phyloP scores from a whole-genome alignment of 2,329 filamentous ascomycete species.

The Arthrocladium fulminans region DNA sequence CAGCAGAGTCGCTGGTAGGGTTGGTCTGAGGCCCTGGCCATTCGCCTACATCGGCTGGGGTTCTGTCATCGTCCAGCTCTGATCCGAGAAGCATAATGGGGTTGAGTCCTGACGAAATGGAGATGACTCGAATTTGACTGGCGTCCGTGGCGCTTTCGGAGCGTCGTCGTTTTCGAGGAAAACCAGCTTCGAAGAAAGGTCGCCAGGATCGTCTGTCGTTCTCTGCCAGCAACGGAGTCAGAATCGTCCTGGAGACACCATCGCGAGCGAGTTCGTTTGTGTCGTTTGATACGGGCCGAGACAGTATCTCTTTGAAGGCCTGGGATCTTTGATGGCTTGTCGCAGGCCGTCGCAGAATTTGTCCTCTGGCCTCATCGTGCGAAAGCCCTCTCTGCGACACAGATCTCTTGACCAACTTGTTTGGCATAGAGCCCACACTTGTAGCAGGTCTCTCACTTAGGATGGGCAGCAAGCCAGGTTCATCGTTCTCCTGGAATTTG shows the following conservation, averaged over 20 bases:
- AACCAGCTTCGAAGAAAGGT: slow-evolving; percentile 31
- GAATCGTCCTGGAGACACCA: neutral
- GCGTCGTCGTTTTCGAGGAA: slow-evolving; percentile 34
- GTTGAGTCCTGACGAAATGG: neutral
- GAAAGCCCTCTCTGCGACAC: slow-evolving; percentile 44
- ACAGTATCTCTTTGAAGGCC: slow-evolving; percentile 29
- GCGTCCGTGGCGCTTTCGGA: slow-evolving; percentile 21
- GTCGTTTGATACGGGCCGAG: slow-evolving; percentile 33
- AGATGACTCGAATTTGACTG: slow-evolving; percentile 5
- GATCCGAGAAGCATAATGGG: slow-evolving; percentile 15
- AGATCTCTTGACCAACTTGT: slow-evolving; percentile 56
- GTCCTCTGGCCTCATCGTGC: slow-evolving; percentile 36
- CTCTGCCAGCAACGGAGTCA: neutral
- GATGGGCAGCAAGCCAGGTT: neutral
- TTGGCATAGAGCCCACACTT: slow-evolving; percentile 33
- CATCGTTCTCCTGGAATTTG: slow-evolving; percentile 1
- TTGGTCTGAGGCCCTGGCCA: neutral
- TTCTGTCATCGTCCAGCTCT: slow-evolving; percentile 13
- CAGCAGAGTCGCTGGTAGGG: neutral
- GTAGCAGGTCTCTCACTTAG: neutral
- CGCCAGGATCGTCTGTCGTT: slow-evolving; percentile 24
- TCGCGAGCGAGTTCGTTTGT: slow-evolving; percentile 14
- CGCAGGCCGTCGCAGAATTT: slow-evolving; percentile 49
- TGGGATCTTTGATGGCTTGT: slow-evolving; percentile 56
- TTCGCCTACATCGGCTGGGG: neutral